Percentiles rank a stretch among this genome's conserved stretches.
phyloP scores from a whole-genome alignment of 1,284 basidiomycete genomes.

The Gymnopus androsaceus region DNA sequence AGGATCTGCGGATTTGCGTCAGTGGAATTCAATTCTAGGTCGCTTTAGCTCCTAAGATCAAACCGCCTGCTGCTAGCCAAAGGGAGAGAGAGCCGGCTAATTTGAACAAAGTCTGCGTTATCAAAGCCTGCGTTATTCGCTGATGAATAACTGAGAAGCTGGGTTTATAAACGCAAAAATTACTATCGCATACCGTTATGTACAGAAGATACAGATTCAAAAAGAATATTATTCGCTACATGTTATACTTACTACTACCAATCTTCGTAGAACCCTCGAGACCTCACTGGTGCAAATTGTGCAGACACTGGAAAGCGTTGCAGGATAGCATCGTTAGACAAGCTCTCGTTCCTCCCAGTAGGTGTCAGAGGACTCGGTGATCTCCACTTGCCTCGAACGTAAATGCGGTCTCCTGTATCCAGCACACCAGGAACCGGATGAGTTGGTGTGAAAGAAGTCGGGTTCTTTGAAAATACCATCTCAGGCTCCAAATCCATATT shows the following conservation, averaged over 20 bases:
- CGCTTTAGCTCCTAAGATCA: too few species aligned
- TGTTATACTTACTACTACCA: background rate
- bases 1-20: too few species aligned
- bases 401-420: background rate
- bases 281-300: background rate
- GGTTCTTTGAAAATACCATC: slow-evolving; percentile 76
- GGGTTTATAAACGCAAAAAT: background rate
- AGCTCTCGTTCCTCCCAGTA: too few species aligned
- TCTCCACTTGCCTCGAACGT: background rate
- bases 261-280: slow-evolving; percentile 1
- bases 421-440: background rate
- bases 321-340: background rate
- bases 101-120: too few species aligned
- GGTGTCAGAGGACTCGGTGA: background rate
- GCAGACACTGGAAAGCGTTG: background rate
- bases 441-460: slow-evolving; percentile 50
- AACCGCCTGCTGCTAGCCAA: too few species aligned
- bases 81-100: too few species aligned
- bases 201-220: background rate
- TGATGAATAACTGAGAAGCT: background rate
- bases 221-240: background rate
- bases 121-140: too few species aligned
- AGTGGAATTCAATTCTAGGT: too few species aligned
- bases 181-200: background rate
- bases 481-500: slow-evolving; percentile 45